These are phyloP conservation scores for Phaseolus coccineus DNA, from an alignment of 331 rosid species.

Conservation along the genomic window DNA sequence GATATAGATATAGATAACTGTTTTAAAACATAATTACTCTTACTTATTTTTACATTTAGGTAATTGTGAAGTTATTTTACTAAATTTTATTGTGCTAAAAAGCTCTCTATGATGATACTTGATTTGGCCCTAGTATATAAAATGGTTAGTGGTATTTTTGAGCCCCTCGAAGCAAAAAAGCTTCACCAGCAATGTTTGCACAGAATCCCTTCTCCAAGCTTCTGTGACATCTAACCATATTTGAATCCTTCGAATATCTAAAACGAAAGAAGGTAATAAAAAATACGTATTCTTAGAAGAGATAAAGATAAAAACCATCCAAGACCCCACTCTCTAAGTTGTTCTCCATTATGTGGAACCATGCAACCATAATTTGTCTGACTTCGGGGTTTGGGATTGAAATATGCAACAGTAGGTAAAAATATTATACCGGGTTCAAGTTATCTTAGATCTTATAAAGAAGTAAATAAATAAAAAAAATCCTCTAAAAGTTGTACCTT, in stretches of 20 bases:
- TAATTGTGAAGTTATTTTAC: too few relatives aligned
- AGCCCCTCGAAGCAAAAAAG: neutral
- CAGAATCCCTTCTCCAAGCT: neutral
- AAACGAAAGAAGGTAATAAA: conserved; percentile 1
- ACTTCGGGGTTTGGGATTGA: neutral
- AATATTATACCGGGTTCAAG: neutral
- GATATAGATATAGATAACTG: too few relatives aligned
- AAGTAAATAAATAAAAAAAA: too few relatives aligned
- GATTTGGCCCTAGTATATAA: too few relatives aligned
- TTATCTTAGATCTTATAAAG: neutral
- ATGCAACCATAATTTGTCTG: conserved; percentile 27
- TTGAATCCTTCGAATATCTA: neutral
- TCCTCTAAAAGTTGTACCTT: neutral
- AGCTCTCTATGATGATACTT: too few relatives aligned
- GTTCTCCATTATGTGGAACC: conserved; percentile 36
- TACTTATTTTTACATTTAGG: too few relatives aligned
- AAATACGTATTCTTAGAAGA: neutral
- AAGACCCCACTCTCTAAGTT: conserved; percentile 24
- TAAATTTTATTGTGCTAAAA: too few relatives aligned
- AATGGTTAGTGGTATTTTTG: too few relatives aligned
- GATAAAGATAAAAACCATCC: neutral
- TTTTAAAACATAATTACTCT: too few relatives aligned
- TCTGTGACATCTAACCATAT: neutral
- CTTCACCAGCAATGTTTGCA: neutral
- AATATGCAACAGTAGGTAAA: conserved; percentile 23